Percentiles rank a stretch among this genome's conserved stretches.
These are phyloP conservation scores for Zopfochytrium polystomum DNA, from an alignment of 371 early-diverging fungal species.

Conservation along the genomic window DNA sequence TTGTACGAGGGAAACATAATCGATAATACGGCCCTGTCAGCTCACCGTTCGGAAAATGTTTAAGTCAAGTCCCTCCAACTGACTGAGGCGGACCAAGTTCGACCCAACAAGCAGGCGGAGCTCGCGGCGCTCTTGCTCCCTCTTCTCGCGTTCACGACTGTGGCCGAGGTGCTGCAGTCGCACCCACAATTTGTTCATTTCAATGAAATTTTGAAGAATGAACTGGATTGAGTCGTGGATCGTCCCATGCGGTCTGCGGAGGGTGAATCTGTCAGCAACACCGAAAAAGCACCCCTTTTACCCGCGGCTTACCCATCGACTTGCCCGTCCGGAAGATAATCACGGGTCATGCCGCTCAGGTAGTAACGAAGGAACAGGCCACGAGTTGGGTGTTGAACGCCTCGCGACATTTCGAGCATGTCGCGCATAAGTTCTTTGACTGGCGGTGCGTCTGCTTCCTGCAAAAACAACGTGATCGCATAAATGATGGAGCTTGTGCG, in stretches of 20 bases:
- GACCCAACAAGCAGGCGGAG: constrained; percentile 90
- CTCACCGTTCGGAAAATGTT: constrained; percentile 70
- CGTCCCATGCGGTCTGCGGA: constrained; percentile 70
- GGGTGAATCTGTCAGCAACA: background rate
- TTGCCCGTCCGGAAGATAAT: constrained; percentile 64
- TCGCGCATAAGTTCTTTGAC: constrained; percentile 92
- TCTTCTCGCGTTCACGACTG: constrained; percentile 83
- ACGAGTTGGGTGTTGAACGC: constrained; percentile 95
- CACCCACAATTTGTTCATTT: constrained; percentile 99
- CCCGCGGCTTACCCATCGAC: constrained; percentile 32
- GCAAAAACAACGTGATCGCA: no score
- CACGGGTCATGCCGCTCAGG: constrained; percentile 86
- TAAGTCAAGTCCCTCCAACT: constrained; percentile 82
- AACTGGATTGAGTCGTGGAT: constrained; percentile 88
- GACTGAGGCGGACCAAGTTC: constrained; percentile 91
- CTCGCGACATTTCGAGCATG: constrained; percentile 96
- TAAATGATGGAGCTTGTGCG: no score
- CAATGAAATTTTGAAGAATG: constrained; percentile 91
- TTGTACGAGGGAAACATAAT: background rate
- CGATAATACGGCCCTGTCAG: constrained; percentile 16
- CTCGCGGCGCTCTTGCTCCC: constrained; percentile 92
- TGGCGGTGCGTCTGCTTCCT: constrained; percentile 62
- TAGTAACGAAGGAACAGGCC: constrained; percentile 94
- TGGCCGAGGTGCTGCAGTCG: constrained; percentile 94
- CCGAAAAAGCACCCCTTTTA: background rate